phyloP scores from a whole-genome alignment of 805 yeast genomes.

The Metschnikowia dekortorum region DNA sequence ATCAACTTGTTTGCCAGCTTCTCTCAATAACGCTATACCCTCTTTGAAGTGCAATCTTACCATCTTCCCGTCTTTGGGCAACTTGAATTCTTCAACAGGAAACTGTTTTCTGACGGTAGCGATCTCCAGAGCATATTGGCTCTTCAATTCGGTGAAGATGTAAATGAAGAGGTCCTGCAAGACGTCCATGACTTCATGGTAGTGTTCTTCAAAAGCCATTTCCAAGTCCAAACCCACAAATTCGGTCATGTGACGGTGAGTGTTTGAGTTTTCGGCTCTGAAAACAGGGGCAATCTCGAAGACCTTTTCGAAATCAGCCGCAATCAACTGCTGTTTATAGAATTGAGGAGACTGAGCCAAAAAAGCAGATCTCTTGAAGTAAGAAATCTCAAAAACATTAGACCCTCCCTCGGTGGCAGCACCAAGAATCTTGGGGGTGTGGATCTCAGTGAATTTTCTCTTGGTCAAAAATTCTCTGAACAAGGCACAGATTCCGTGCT shows the following conservation, averaged over 20 bases:
- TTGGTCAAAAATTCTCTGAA: slow-evolving; percentile 81
- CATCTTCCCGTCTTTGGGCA: slow-evolving; percentile 93
- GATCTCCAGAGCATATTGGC: slow-evolving; percentile 76
- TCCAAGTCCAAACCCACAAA: slow-evolving; percentile 96
- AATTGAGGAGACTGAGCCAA: slow-evolving; percentile 98
- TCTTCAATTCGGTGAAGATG: slow-evolving; percentile 80
- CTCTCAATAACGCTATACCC: slow-evolving; percentile 83
- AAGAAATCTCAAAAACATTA: slow-evolving; percentile 88
- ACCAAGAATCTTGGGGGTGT: slow-evolving; percentile 92
- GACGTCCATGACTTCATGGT: slow-evolving; percentile 76
- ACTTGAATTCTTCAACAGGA: slow-evolving; percentile 96
- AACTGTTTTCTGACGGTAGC: slow-evolving; percentile 87
- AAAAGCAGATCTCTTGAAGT: slow-evolving; percentile 89
- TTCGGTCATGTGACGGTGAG: slow-evolving; percentile 99
- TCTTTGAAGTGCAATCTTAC: slow-evolving; percentile 84
- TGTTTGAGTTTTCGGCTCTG: slow-evolving; percentile 98
- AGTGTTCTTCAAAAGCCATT: slow-evolving; percentile 97
- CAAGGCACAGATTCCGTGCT: slow-evolving; percentile 80
- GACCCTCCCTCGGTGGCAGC: slow-evolving; percentile 98
- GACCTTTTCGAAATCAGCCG: slow-evolving; percentile 95
- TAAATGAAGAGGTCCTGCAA: slow-evolving; percentile 75
- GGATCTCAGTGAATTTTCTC: slow-evolving; percentile 81
- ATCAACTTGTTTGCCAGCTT: slow-evolving; percentile 78
- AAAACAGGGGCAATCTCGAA: slow-evolving; percentile 97
- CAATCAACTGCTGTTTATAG: slow-evolving; percentile 96